Base-by-base conservation (phyloP, 2,329 filamentous ascomycete species). In the Alternaria metachromatica region DNA sequence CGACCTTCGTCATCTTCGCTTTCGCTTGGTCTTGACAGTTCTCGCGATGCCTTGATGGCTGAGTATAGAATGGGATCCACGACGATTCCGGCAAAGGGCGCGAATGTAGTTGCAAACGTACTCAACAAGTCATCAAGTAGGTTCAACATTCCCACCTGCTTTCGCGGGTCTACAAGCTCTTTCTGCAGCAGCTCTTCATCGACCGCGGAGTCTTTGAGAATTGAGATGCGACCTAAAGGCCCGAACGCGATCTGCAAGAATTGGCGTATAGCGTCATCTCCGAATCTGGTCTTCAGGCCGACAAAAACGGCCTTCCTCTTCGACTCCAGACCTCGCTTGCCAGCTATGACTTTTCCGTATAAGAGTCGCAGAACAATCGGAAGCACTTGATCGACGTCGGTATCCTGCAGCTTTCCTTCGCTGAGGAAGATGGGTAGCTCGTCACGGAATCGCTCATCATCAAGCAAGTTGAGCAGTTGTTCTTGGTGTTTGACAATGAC, bases 361-460 rank as follows among this genome's bases (percentile, higher is more conserved):
- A 99, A 84, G 33, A 99, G 82, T 53, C 94, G 88, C 33, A 99
- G 86, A 25, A 99, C 84, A 6, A 99, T 88, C 2, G 96, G 95
- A 85, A 98, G 92, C 37, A 97, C 81, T 49, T 89, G 87, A 4
- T 83, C 74, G 9, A 91, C 88, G 75, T 99, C 93, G 55, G 91
- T 88, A 7, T 89, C 83, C 69, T 90, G 89, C 68, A 97, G 91
- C 58, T 73, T 90, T 81, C 61, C 89, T 89, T 64, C 87, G 84
- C 43, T 88, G 83, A 99, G 87, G 68, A 99, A 91, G 5, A 96
- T 89, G 0, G 93, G 91, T n/a, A 99, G 86, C 77, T 98, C 95
- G 74, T 98, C 96, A 75, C 94, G 93, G 81, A 98, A 97, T 53
- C 92, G 88, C 23, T 92, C 90, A 66, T 98, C 96, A 69, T 99